Conservation (phyloP, 352 stramenopile genomes). For the Blastocystis sp. region DNA sequence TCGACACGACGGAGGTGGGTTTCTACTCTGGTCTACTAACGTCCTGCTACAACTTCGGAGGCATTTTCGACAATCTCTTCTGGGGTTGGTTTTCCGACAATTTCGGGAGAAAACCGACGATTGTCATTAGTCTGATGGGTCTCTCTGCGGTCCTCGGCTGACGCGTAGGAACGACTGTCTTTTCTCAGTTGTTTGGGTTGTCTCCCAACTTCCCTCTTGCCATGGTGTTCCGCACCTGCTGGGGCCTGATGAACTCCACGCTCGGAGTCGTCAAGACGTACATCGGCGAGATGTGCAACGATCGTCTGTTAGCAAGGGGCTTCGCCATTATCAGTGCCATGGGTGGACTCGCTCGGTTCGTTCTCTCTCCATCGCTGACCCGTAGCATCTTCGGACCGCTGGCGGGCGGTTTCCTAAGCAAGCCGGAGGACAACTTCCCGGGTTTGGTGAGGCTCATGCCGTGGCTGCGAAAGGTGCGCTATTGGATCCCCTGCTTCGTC, state of each 20-base stretch:
- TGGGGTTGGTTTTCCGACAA: constrained; percentile 72
- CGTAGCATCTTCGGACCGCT: constrained; percentile 62
- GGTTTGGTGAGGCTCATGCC: constrained; percentile 47
- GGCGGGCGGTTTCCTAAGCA: constrained; percentile 59
- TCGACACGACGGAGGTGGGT: constrained; percentile 57
- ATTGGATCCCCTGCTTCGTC: constrained; percentile 67
- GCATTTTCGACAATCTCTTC: constrained; percentile 71
- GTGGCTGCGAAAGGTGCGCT: constrained; percentile 66
- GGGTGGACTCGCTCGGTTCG: constrained; percentile 40
- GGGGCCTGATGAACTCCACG: constrained; percentile 67
- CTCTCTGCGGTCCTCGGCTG: neutral
- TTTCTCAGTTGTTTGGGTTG: constrained; percentile 45
- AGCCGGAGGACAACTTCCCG: constrained; percentile 62
- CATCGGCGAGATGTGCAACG: constrained; percentile 58
- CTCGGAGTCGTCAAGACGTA: constrained; percentile 73
- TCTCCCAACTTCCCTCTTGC: constrained; percentile 29
- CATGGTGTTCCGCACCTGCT: constrained; percentile 42
- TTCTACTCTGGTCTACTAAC: constrained; percentile 69
- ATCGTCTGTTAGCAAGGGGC: constrained; percentile 11
- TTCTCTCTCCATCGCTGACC: neutral
- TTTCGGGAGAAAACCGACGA: constrained; percentile 61
- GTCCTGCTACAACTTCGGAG: constrained; percentile 54
- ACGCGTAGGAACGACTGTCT: constrained; percentile 12
- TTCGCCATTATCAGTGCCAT: constrained; percentile 57
- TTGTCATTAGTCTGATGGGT: constrained; percentile 66